Evolutionary conservation across 441 rosid genomes (phyloP).

Genomic region (Croton setiger): DNA sequence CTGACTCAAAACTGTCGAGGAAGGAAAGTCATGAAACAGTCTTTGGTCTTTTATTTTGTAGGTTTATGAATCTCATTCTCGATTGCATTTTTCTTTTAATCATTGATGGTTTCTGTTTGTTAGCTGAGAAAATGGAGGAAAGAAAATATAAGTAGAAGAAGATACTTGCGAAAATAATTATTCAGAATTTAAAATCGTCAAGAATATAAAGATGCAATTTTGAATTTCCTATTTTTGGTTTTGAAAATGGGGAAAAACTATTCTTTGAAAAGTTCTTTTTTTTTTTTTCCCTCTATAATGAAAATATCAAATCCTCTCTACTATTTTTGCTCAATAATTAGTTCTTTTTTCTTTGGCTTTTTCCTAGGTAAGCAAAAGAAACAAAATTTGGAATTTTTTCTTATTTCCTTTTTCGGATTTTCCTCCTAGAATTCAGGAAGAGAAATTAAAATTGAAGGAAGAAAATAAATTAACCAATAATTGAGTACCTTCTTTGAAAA

Average conservation of each 20-base stretch:
- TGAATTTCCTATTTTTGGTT: not conserved
- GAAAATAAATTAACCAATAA: not conserved
- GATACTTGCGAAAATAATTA: no score
- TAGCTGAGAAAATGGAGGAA: slow-evolving; percentile 8
- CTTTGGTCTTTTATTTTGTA: slow-evolving; percentile 42
- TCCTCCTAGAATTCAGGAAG: not conserved
- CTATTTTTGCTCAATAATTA: not conserved
- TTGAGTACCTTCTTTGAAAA: not conserved
- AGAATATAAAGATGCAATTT: not conserved
- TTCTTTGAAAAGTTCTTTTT: not conserved
- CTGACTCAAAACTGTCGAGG: slow-evolving; percentile 22
- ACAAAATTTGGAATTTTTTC: slow-evolving; percentile 1
- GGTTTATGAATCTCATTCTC: not conserved
- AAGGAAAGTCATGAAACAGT: slow-evolving; percentile 34
- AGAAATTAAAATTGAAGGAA: no score
- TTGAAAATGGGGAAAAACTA: slow-evolving; percentile 3
- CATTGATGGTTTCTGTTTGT: not conserved
- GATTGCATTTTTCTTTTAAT: not conserved
- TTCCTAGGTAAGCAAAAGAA: not conserved
- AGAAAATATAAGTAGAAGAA: not conserved
- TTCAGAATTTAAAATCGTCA: not conserved
- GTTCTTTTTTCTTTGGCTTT: not conserved
- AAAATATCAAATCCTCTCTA: not conserved
- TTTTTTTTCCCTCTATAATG: not conserved
- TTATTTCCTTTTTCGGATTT: not conserved